These are phyloP conservation scores for Oxytropis ochrocephala DNA, from an alignment of 306 rosid genomes.

Conservation along the genomic window DNA sequence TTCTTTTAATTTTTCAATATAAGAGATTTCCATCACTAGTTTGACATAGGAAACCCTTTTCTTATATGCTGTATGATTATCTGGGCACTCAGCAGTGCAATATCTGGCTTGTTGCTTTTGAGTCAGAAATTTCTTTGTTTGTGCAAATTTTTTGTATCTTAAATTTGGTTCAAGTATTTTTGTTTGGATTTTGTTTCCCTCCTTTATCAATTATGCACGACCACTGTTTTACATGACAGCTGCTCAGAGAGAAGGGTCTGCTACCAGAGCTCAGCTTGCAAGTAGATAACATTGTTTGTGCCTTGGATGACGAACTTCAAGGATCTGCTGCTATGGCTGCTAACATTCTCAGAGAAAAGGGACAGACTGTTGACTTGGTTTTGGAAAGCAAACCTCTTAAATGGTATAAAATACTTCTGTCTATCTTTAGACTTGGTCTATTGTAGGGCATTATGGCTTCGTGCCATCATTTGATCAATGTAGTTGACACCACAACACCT, in stretches of 20 bases:
- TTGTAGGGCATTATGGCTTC: not conserved
- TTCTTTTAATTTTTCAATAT: not conserved
- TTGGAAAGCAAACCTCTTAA: conserved; percentile 91
- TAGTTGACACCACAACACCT: not conserved
- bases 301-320: conserved; percentile 84
- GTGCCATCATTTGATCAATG: not conserved
- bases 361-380: conserved; percentile 81
- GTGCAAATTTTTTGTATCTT: conserved; percentile 4
- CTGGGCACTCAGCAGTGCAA: not conserved
- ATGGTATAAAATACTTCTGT: conserved; percentile 43
- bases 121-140: not conserved
- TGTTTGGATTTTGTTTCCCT: not conserved
- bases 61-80: not conserved
- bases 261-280: conserved; percentile 61
- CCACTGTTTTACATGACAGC: conserved; percentile 29
- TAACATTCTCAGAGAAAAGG: conserved; percentile 65
- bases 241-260: conserved; percentile 90
- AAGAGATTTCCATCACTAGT: not conserved
- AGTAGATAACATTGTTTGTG: conserved; percentile 70
- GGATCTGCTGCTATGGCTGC: conserved; percentile 85
- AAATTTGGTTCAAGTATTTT: not conserved
- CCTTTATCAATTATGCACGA: not conserved
- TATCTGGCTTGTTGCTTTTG: conserved; percentile 13
- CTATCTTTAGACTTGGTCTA: not conserved
- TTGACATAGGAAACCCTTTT: not conserved